Evolutionary conservation across 2,329 filamentous ascomycete genomes (phyloP).

Genomic region (Aspergillus quadrilineatus): DNA sequence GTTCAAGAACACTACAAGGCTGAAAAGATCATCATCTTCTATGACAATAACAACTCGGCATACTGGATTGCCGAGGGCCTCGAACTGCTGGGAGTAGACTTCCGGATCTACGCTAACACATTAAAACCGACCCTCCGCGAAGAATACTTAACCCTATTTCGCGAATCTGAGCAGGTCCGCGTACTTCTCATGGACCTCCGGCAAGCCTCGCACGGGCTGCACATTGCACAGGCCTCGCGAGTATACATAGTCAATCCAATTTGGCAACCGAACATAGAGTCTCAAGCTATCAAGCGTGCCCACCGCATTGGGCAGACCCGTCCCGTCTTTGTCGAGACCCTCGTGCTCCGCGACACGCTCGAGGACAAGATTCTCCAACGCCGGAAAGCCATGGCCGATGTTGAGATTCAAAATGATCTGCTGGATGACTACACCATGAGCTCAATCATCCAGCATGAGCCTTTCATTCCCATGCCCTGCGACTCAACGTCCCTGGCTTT

Average conservation of each 20-base stretch:
- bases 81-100: conserved; percentile 66
- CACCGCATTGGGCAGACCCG: conserved; percentile 81
- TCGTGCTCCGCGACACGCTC: conserved; percentile 75
- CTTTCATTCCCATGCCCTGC: conserved; percentile 45
- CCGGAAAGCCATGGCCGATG: conserved; percentile 70
- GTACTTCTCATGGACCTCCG: conserved; percentile 90
- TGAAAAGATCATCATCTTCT: conserved; percentile 91
- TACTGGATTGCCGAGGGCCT: conserved; percentile 82
- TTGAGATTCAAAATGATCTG: conserved; percentile 53
- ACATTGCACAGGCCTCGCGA: conserved; percentile 77
- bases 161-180: conserved; percentile 65
- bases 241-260: conserved; percentile 90
- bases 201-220: conserved; percentile 83
- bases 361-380: conserved; percentile 81
- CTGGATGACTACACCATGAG: conserved; percentile 60
- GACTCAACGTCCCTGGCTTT: conserved; percentile 25
- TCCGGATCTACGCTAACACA: conserved; percentile 56
- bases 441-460: conserved; percentile 58
- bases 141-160: conserved; percentile 77
- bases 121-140: conserved; percentile 64
- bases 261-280: conserved; percentile 78
- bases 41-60: conserved; percentile 82
- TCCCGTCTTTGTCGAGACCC: conserved; percentile 78
- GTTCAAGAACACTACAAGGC: conserved; percentile 65
- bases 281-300: conserved; percentile 86